Evolutionary conservation across 106 monocot species (phyloP).

Genomic region (Dioscorea dumetorum): DNA sequence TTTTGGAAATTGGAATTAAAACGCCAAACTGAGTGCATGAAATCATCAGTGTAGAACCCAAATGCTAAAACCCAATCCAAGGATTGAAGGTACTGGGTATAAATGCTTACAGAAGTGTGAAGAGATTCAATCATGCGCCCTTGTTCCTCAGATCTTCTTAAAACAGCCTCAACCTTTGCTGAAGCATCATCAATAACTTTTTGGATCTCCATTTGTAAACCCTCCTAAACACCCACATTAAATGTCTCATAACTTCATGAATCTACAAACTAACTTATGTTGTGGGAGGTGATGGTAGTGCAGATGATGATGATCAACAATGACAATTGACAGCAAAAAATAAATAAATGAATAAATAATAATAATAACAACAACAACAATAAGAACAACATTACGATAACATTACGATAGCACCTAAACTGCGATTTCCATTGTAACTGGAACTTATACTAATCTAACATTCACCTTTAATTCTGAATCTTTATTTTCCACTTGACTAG

Average conservation of each 20-base stretch:
- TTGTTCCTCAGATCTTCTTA: constrained; percentile 92
- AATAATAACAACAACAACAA: too few species aligned
- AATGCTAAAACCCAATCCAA: too few species aligned
- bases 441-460: neutral
- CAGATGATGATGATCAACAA: too few species aligned
- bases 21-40: too few species aligned
- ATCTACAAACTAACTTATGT: neutral
- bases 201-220: constrained; percentile 62
- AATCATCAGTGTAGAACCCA: too few species aligned
- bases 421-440: too few species aligned
- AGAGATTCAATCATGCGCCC: constrained; percentile 86
- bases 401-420: too few species aligned
- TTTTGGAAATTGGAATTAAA: too few species aligned
- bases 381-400: too few species aligned
- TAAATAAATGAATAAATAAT: neutral
- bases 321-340: too few species aligned
- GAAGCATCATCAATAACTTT: constrained; percentile 55
- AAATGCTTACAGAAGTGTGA: constrained; percentile 69
- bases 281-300: too few species aligned
- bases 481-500: constrained; percentile 34
- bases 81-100: too few species aligned
- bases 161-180: constrained; percentile 64
- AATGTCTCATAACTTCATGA: neutral
- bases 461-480: constrained; percentile 62
- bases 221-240: constrained; percentile 38